Conservation (phyloP, 1,284 basidiomycete species). For the Ceratobasidium sp. region DNA sequence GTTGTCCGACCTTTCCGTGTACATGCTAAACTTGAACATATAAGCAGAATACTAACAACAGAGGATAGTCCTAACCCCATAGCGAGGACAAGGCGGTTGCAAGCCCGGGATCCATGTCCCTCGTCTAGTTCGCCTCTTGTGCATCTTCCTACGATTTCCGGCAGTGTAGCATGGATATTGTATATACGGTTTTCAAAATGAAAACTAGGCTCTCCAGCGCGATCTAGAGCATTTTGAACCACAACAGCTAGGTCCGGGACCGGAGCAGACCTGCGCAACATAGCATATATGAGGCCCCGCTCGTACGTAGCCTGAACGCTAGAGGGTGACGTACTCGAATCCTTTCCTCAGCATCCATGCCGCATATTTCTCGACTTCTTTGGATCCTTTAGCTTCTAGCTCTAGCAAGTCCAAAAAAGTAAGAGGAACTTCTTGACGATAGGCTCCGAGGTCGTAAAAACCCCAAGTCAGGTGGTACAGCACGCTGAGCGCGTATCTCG, state of each 20-base stretch:
- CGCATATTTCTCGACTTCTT: slow-evolving; percentile 33
- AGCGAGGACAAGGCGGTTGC: neutral
- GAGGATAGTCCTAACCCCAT: neutral
- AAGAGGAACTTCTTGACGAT: slow-evolving; percentile 33
- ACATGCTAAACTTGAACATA: neutral
- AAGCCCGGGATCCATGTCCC: neutral
- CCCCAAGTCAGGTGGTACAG: slow-evolving; percentile 6
- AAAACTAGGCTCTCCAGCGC: no score
- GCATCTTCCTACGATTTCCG: neutral
- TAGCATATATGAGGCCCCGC: neutral
- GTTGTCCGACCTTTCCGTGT: neutral
- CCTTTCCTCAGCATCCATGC: slow-evolving; percentile 41
- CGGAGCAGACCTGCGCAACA: slow-evolving; percentile 1
- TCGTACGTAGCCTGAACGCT: neutral
- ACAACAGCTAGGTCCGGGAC: neutral
- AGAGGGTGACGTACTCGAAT: slow-evolving; percentile 30
- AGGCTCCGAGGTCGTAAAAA: slow-evolving; percentile 19
- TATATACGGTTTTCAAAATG: neutral
- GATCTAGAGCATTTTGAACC: slow-evolving; percentile 13
- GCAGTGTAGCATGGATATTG: neutral
- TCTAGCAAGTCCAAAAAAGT: slow-evolving; percentile 35
- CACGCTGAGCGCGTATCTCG: slow-evolving; percentile 22
- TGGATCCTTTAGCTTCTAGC: slow-evolving; percentile 16
- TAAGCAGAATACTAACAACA: neutral
- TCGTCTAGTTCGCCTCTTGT: no score